phyloP scores from a whole-genome alignment of 2,329 filamentous ascomycete species.

The Tothia fuscella region DNA sequence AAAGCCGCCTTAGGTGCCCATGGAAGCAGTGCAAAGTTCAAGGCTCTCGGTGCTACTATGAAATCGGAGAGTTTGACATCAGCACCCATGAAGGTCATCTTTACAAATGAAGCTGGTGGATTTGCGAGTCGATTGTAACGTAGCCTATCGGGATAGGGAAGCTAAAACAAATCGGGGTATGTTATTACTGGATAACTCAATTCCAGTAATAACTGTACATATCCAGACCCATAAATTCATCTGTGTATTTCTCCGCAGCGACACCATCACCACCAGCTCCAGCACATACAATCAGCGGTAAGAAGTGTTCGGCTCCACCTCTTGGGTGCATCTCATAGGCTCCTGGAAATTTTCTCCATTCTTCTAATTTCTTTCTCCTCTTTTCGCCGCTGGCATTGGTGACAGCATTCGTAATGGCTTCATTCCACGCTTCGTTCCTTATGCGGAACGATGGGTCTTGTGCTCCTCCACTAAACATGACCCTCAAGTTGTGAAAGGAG shows the following conservation, averaged over 20 bases:
- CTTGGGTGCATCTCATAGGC: constrained; percentile 44
- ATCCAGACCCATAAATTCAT: constrained; percentile 37
- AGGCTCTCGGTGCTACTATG: not conserved
- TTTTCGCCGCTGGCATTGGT: constrained; percentile 22
- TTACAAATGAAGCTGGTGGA: constrained; percentile 8
- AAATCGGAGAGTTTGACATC: constrained; percentile 8
- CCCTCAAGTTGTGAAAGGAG: constrained; percentile 42
- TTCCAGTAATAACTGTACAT: constrained; percentile 47
- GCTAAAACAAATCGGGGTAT: too few species aligned
- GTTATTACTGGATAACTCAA: too few species aligned
- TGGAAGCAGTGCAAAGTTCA: constrained; percentile 9
- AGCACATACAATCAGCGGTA: constrained; percentile 47
- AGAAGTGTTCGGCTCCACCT: constrained; percentile 44
- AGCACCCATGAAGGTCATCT: constrained; percentile 7
- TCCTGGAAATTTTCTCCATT: constrained; percentile 38
- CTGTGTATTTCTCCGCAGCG: constrained; percentile 33
- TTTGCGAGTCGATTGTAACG: constrained; percentile 9
- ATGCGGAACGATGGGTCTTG: constrained; percentile 20
- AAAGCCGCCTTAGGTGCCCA: constrained; percentile 6
- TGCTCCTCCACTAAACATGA: constrained; percentile 29
- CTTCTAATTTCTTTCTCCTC: constrained; percentile 29
- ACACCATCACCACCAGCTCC: constrained; percentile 34
- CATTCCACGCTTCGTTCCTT: constrained; percentile 34
- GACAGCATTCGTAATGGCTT: constrained; percentile 31
- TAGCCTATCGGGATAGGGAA: too few species aligned